Base-by-base conservation (phyloP, 1,284 basidiomycete genomes). In the Cutaneotrichosporon sp. region DNA sequence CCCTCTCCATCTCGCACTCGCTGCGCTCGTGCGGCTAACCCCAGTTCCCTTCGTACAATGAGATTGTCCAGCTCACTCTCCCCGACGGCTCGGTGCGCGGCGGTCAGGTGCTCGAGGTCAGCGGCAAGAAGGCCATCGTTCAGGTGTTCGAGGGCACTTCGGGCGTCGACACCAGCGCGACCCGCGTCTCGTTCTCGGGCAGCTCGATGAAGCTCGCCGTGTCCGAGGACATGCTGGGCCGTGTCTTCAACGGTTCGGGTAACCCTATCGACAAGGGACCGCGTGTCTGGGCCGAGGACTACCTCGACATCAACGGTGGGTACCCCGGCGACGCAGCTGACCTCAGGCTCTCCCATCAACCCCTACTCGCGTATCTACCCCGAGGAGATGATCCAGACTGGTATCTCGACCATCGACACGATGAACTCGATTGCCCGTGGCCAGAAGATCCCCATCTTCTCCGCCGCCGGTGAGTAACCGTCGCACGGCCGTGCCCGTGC, bases 341-440 rank as follows among this genome's bases (percentile, higher is more conserved):
- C 63, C 69, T 47, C 70, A 95, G 93, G 95, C 66, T 97, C 94
- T 7, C 97, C 95, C 54, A 99, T 99, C 83, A 99, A 99, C 82
- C 97, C 97, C 18, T 99, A 90, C 83, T 94, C 93, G 65, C 94
- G 97, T 79, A 97, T 98, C 82, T 99, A 99, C 83, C 97, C 97
- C 66, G 97, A 99, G 81, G 95, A 99, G 83, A 99, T 99, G 97
- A 99, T 99, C 71, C 97, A 99, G 81, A 99, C 97, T 22, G 97
- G 97, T 83, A 99, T 99, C 78, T 98, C 95, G 43, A 99, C 97
- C 34, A 97, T 98, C 77, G 94, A 98, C 81, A 89, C 88, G 55
- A 97, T 98, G 95, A 97, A 99, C 83, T 97, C 95, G 66, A 99
- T 99, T 78, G 97, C 97, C 62, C 93, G 97, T 84, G 97, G 97